These are phyloP conservation scores for Fusarium burgessii DNA, from an alignment of 2,329 filamentous ascomycete species.

Conservation along the genomic window DNA sequence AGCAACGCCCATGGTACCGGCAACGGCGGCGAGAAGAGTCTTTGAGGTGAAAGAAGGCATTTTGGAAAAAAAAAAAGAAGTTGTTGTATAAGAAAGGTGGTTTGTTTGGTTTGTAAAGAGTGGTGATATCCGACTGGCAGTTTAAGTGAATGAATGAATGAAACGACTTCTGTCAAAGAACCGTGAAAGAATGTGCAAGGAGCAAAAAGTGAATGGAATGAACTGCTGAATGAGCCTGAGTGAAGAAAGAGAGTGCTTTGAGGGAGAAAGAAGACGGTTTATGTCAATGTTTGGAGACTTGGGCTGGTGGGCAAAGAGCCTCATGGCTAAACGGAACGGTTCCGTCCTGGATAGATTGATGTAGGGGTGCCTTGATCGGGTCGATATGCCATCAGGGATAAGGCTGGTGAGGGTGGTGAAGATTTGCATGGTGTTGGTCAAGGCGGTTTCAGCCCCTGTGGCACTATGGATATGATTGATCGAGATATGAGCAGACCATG, in stretches of 20 bases:
- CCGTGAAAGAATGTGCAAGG: conserved; percentile 42
- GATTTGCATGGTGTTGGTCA: conserved; percentile 31
- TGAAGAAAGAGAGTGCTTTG: conserved; percentile 14
- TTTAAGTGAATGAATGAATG: conserved; percentile 38
- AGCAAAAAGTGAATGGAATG: conserved; percentile 46
- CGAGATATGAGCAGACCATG: conserved; percentile 30
- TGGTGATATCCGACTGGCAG: conserved; percentile 42
- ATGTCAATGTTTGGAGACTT: conserved; percentile 23
- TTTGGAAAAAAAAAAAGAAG: conserved; percentile 15
- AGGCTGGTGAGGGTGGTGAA: background rate
- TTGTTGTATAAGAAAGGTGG: conserved; percentile 18
- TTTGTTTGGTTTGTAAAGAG: conserved; percentile 14
- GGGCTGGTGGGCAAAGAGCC: conserved; percentile 6
- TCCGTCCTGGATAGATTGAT: conserved; percentile 17
- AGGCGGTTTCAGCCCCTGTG: conserved; percentile 36
- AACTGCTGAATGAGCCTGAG: conserved; percentile 47
- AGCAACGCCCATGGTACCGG: conserved; percentile 43
- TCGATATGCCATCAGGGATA: conserved; percentile 35
- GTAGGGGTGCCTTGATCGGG: conserved; percentile 26
- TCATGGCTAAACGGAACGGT: too few relatives aligned
- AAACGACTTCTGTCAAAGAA: conserved; percentile 51
- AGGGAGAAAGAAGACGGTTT: conserved; percentile 23
- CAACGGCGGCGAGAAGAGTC: conserved; percentile 45
- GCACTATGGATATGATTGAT: background rate
- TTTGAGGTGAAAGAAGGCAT: conserved; percentile 47